Evolutionary conservation across 352 stramenopile genomes (phyloP).

Genomic region (Phytophthora fragariaefolia): DNA sequence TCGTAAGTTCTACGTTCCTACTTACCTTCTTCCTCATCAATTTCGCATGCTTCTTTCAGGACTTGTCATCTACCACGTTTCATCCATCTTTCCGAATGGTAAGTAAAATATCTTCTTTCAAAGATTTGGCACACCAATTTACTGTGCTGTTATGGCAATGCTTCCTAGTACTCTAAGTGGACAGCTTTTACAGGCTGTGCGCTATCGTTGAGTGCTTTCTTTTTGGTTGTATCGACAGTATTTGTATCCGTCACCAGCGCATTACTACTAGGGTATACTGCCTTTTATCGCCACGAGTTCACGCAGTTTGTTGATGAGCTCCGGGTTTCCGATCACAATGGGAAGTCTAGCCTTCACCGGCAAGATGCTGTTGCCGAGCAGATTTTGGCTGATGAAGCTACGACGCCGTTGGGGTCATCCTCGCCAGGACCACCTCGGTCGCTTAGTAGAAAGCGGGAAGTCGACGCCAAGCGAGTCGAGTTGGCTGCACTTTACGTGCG

Average conservation of each 20-base stretch:
- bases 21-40: slow-evolving; percentile 60
- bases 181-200: slow-evolving; percentile 50
- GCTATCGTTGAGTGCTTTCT: slow-evolving; percentile 50
- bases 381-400: slow-evolving; percentile 24
- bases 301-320: slow-evolving; percentile 33
- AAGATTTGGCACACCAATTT: not conserved
- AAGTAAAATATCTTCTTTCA: slow-evolving; percentile 4
- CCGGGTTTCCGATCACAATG: slow-evolving; percentile 22
- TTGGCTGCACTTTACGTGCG: slow-evolving; percentile 57
- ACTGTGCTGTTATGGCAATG: not conserved
- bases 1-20: slow-evolving; percentile 52
- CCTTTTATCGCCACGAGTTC: slow-evolving; percentile 41
- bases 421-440: slow-evolving; percentile 4
- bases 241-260: slow-evolving; percentile 40
- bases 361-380: slow-evolving; percentile 22
- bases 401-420: slow-evolving; percentile 10
- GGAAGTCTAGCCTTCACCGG: slow-evolving; percentile 10
- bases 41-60: slow-evolving; percentile 62
- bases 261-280: slow-evolving; percentile 29
- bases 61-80: slow-evolving; percentile 50
- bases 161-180: slow-evolving; percentile 56
- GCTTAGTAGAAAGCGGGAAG: not conserved
- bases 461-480: slow-evolving; percentile 35
- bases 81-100: slow-evolving; percentile 53
- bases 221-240: slow-evolving; percentile 51